Percentiles rank a stretch among this genome's conserved stretches.
Evolutionary conservation across 2,329 filamentous ascomycete genomes (phyloP).

Genomic region (Iodosphaeria phyllophila): DNA sequence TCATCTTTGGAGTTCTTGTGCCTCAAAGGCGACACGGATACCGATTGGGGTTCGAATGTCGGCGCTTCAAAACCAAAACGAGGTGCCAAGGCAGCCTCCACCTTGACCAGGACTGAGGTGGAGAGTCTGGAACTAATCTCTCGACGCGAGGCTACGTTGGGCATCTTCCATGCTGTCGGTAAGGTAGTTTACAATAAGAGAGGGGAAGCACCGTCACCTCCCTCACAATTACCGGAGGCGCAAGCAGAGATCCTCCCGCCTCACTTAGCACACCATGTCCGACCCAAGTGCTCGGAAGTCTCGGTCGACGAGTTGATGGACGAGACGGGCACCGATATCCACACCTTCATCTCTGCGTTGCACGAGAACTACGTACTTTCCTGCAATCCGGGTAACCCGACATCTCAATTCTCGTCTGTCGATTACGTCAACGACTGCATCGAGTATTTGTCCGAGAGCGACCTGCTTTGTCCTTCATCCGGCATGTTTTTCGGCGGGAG

Average conservation of each 20-base stretch:
- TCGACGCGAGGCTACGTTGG: conserved; percentile 73
- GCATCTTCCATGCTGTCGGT: conserved; percentile 90
- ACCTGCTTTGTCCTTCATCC: conserved; percentile 62
- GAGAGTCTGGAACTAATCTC: conserved; percentile 68
- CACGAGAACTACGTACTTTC: conserved; percentile 90
- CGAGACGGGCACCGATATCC: conserved; percentile 80
- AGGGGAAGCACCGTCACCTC: conserved; percentile 28
- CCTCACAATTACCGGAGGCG: conserved; percentile 14
- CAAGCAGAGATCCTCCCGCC: conserved; percentile 36
- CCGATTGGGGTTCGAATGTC: conserved; percentile 59
- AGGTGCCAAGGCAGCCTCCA: conserved; percentile 31
- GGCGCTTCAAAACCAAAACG: conserved; percentile 52
- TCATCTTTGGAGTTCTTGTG: conserved; percentile 87
- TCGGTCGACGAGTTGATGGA: conserved; percentile 64
- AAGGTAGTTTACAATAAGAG: conserved; percentile 96
- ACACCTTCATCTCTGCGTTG: conserved; percentile 74
- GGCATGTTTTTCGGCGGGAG: conserved; percentile 47
- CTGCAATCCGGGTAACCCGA: conserved; percentile 39
- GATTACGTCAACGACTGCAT: conserved; percentile 75
- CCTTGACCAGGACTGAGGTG: conserved; percentile 57
- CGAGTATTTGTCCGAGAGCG: conserved; percentile 70
- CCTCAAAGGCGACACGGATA: conserved; percentile 56
- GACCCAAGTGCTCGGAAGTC: conserved; percentile 46
- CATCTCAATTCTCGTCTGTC: conserved; percentile 40
- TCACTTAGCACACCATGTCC: conserved; percentile 36